Evolutionary conservation across 2,329 filamentous ascomycete species (phyloP).

Genomic region (Sclerotinia subarctica): DNA sequence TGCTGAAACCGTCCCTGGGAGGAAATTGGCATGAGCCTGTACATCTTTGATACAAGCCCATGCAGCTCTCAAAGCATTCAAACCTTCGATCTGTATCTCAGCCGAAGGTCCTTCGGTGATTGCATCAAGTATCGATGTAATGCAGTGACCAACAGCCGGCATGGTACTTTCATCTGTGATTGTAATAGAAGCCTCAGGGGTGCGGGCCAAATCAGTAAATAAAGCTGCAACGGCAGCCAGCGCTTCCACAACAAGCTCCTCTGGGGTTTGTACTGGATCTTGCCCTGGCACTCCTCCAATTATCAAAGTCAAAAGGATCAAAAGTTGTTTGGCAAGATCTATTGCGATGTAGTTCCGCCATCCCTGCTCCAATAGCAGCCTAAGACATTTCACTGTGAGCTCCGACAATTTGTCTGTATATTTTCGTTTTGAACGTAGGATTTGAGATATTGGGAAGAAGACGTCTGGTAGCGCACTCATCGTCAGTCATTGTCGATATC

Average conservation of each 20-base stretch:
- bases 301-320: slow-evolving; percentile 80
- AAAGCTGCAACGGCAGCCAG: slow-evolving; percentile 68
- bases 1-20: slow-evolving; percentile 83
- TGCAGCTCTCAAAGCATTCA: slow-evolving; percentile 61
- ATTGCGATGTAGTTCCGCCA: slow-evolving; percentile 72
- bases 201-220: slow-evolving; percentile 56
- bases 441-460: slow-evolving; percentile 87
- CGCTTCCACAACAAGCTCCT: slow-evolving; percentile 72
- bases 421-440: slow-evolving; percentile 72
- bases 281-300: slow-evolving; percentile 68
- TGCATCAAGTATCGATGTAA: slow-evolving; percentile 76
- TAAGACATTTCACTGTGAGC: slow-evolving; percentile 70
- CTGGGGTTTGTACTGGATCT: slow-evolving; percentile 50
- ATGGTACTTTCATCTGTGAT: slow-evolving; percentile 59
- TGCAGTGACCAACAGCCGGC: slow-evolving; percentile 75
- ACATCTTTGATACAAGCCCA: slow-evolving; percentile 64
- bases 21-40: slow-evolving; percentile 76
- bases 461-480: slow-evolving; percentile 48
- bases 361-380: slow-evolving; percentile 69
- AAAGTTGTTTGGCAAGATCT: slow-evolving; percentile 75
- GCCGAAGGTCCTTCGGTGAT: slow-evolving; percentile 62
- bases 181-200: slow-evolving; percentile 47
- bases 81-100: slow-evolving; percentile 68
- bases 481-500: not conserved
- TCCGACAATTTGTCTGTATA: slow-evolving; percentile 73